phyloP scores from a whole-genome alignment of 352 stramenopile species.

The Phytopythium ostracodes region DNA sequence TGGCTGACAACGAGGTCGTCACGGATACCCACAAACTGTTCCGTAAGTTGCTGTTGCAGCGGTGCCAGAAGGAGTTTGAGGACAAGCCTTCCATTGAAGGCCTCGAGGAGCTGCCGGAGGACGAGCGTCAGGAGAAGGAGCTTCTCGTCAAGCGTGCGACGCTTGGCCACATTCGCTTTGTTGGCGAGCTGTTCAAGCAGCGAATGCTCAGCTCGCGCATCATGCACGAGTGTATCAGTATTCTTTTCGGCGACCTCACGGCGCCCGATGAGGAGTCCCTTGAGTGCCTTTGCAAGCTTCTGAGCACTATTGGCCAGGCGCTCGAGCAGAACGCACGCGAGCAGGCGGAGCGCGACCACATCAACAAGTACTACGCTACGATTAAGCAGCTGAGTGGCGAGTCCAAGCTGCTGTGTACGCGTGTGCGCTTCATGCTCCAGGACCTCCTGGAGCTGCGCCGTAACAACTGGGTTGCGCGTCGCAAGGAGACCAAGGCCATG shows the following conservation, averaged over 20 bases:
- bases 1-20: constrained; percentile 58
- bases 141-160: constrained; percentile 75
- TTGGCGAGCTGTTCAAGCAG: constrained; percentile 95
- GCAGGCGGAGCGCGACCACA: constrained; percentile 47
- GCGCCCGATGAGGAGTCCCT: constrained; percentile 93
- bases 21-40: constrained; percentile 89
- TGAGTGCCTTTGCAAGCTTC: constrained; percentile 94
- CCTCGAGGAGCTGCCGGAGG: constrained; percentile 46
- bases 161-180: constrained; percentile 94
- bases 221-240: constrained; percentile 91
- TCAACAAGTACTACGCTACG: constrained; percentile 64
- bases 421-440: constrained; percentile 83
- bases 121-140: constrained; percentile 68
- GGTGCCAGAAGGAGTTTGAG: constrained; percentile 95
- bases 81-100: constrained; percentile 75
- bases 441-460: constrained; percentile 73
- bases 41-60: constrained; percentile 90
- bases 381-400: constrained; percentile 69
- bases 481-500: constrained; percentile 83
- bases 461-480: constrained; percentile 69
- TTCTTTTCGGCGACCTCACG: constrained; percentile 70
- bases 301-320: constrained; percentile 90
- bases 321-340: constrained; percentile 67
- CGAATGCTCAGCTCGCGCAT: constrained; percentile 94
- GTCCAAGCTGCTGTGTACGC: constrained; percentile 63